Conservation (phyloP, 2,329 filamentous ascomycete genomes). For the Fragosphaeria purpurea region DNA sequence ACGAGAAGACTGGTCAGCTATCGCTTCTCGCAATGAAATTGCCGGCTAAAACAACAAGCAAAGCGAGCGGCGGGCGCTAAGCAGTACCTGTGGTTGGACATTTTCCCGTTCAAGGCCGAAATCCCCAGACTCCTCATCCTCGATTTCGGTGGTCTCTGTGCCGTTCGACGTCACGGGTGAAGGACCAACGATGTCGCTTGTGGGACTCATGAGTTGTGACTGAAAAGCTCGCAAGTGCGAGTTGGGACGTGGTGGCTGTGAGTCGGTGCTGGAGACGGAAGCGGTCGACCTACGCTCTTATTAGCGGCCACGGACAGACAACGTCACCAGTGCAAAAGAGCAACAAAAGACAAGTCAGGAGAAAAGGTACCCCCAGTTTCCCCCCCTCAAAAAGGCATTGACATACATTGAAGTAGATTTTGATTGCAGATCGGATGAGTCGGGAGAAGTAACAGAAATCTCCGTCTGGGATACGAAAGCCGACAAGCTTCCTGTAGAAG, state of each 20-base stretch:
- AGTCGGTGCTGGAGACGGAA: constrained; percentile 26
- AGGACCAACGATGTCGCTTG: constrained; percentile 63
- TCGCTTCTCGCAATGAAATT: not conserved
- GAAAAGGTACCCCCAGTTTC: constrained; percentile 31
- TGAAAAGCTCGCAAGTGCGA: constrained; percentile 39
- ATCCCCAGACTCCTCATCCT: constrained; percentile 49
- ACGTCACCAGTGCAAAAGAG: not conserved
- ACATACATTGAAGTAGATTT: constrained; percentile 44
- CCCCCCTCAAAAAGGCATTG: not conserved
- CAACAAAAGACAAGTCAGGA: constrained; percentile 34
- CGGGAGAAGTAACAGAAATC: constrained; percentile 45
- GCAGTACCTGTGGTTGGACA: constrained; percentile 26
- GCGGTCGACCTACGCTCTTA: constrained; percentile 27
- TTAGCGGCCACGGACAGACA: constrained; percentile 7
- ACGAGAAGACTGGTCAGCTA: not conserved
- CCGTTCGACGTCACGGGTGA: constrained; percentile 80
- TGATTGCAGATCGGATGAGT: constrained; percentile 37
- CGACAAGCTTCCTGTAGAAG: constrained; percentile 49
- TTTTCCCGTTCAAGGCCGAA: not conserved
- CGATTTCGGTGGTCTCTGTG: constrained; percentile 74
- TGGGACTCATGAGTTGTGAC: constrained; percentile 49
- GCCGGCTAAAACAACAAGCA: not conserved
- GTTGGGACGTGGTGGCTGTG: constrained; percentile 40
- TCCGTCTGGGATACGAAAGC: constrained; percentile 43
- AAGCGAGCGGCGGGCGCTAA: too few species aligned